Conservation (phyloP, 2,329 filamentous ascomycete genomes). For the Zymoseptoria pseudotritici region DNA sequence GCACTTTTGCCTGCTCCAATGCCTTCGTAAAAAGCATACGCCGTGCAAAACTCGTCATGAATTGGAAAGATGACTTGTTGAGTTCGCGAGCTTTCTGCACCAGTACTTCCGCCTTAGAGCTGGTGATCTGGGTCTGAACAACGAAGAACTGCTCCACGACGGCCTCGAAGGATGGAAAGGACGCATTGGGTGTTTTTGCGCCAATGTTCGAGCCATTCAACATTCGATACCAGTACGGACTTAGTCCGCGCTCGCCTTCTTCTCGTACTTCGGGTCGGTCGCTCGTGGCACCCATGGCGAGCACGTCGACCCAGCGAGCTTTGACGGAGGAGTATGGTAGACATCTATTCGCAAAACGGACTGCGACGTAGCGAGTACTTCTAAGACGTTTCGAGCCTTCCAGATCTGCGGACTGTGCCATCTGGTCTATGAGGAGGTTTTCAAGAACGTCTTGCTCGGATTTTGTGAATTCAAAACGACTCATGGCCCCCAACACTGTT, state of each 20-base stretch:
- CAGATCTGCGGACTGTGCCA: slow-evolving; percentile 27
- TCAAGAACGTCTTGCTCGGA: slow-evolving; percentile 40
- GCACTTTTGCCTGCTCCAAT: slow-evolving; percentile 35
- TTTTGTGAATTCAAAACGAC: slow-evolving; percentile 35
- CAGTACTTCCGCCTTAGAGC: slow-evolving; percentile 20
- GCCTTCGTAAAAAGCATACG: slow-evolving; percentile 55
- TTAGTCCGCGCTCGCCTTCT: slow-evolving; percentile 80
- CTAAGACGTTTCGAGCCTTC: slow-evolving; percentile 35
- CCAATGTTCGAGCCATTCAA: slow-evolving; percentile 42
- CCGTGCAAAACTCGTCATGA: slow-evolving; percentile 32
- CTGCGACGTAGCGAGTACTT: slow-evolving; percentile 71
- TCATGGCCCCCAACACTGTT: slow-evolving; percentile 59
- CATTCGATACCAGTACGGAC: slow-evolving; percentile 65
- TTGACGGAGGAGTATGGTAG: slow-evolving; percentile 70
- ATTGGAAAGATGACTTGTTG: slow-evolving; percentile 18
- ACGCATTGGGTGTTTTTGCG: slow-evolving; percentile 21
- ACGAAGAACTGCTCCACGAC: slow-evolving; percentile 41
- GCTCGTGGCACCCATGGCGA: slow-evolving; percentile 62
- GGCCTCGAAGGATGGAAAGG: slow-evolving; percentile 38
- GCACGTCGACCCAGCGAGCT: slow-evolving; percentile 80
- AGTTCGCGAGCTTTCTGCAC: slow-evolving; percentile 14
- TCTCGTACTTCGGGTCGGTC: slow-evolving; percentile 79
- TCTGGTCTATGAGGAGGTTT: slow-evolving; percentile 58
- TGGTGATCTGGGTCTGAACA: slow-evolving; percentile 21
- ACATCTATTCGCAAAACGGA: slow-evolving; percentile 85